Evolutionary conservation across 2,329 filamentous ascomycete species (phyloP).

Genomic region (Xylaria polymorpha): DNA sequence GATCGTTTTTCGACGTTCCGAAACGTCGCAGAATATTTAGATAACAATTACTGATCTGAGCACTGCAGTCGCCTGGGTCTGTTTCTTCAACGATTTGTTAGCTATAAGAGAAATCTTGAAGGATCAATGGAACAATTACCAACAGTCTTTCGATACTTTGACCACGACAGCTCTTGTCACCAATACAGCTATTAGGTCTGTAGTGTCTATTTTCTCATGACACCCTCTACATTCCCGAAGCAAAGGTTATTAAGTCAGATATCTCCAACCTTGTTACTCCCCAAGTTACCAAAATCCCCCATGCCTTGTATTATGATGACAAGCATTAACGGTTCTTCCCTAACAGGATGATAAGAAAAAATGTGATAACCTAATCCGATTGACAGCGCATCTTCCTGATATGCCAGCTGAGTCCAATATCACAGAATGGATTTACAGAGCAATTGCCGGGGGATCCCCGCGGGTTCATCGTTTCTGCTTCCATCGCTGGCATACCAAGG

Average conservation of each 20-base stretch:
- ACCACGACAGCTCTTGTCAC: conserved; percentile 17
- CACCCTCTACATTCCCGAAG: not conserved
- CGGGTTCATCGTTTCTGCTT: no score
- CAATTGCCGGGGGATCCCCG: no score
- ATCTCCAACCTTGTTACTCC: not conserved
- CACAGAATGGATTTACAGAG: conserved; percentile 17
- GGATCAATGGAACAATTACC: not conserved
- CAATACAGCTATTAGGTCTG: conserved; percentile 24
- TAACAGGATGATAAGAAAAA: conserved; percentile 23
- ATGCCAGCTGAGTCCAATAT: not conserved
- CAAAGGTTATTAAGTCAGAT: not conserved
- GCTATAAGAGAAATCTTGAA: conserved; percentile 16
- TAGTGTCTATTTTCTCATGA: not conserved
- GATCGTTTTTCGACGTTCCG: not conserved
- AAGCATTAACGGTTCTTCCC: not conserved
- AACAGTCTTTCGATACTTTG: conserved; percentile 8
- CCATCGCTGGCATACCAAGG: not conserved
- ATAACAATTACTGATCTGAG: not conserved
- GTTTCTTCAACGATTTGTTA: conserved; percentile 30
- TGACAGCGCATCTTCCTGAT: not conserved
- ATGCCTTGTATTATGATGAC: not conserved
- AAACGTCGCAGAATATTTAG: not conserved
- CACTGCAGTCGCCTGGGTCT: conserved; percentile 26
- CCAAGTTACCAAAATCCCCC: no score
- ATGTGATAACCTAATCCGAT: conserved; percentile 6